Base-by-base conservation (phyloP, 331 rosid species). In the Dryas integrifolia region DNA sequence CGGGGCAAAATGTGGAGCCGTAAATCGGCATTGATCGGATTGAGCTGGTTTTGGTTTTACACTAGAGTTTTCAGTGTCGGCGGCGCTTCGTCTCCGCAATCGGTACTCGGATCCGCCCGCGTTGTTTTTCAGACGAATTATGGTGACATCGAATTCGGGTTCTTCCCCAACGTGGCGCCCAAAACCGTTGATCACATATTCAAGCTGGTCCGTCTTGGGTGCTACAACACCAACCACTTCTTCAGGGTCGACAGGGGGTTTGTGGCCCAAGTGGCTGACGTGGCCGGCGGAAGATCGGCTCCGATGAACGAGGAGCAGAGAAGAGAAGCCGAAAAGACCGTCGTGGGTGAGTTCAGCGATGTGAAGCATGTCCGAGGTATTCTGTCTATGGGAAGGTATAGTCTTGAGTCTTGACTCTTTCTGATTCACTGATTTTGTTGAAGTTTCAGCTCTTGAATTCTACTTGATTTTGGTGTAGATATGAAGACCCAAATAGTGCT, bases 201-300 rank as follows among this genome's bases (percentile, higher is more conserved):
- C 75, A 95, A 86, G 82, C 97, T 95, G 46, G 92, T 95, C 74
- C 88, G 96, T 51, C 95, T 95, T 65, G 98, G 98, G 46, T 75
- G 96, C 82, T 95, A 85, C 75, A 91, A 89, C 73, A 95, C 97
- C 46, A 91, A 95, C 65, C 92, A 95, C 82, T 80, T 91, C 87
- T 95, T 95, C 58, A 83, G 98, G 96, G 99, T 95, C 65, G 99
- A 95, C 39, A 95, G 82, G 83, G 99, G 99, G 24, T 95, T 95
- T 76, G 99, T 91, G 4, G 99, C 97, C 61, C 99, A 95, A 79
- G 97, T 95, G 69, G 99, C 96, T 3, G 97, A 92, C 77, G 97
- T 95, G 74, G 55, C 4, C 51, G 53, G 72, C 43, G 96, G 93
- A 55, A 91, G 97, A 82, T 84, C 80, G 2, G 96, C 97, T 67